Percentiles rank a stretch among this genome's conserved stretches.
Evolutionary conservation across 2,329 filamentous ascomycete genomes (phyloP).

Genomic region (Corniculantispora saksenae): DNA sequence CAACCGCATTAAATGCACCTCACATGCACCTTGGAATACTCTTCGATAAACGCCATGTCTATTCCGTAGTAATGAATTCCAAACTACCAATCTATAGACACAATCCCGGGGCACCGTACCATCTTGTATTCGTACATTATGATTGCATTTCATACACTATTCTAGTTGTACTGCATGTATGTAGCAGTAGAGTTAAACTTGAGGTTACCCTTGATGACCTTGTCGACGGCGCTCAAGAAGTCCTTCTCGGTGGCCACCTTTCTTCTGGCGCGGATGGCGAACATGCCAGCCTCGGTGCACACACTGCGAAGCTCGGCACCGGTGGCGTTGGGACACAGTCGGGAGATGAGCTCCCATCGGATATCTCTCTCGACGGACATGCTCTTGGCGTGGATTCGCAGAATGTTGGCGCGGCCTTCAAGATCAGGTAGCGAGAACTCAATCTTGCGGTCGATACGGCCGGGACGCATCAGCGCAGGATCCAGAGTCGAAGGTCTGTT

Average conservation of each 20-base stretch:
- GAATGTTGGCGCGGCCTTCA: slow-evolving; percentile 94
- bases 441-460: slow-evolving; percentile 97
- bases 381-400: slow-evolving; percentile 97
- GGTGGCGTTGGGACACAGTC: slow-evolving; percentile 94
- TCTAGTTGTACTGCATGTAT: slow-evolving; percentile 98
- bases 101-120: slow-evolving; percentile 26
- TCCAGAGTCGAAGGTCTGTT: slow-evolving; percentile 95
- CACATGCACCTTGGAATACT: no score
- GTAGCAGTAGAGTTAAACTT: slow-evolving; percentile 99
- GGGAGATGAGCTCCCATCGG: slow-evolving; percentile 96
- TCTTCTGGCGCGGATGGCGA: slow-evolving; percentile 87
- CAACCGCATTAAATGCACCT: not conserved
- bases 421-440: slow-evolving; percentile 97
- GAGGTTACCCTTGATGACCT: slow-evolving; percentile 98
- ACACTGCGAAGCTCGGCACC: slow-evolving; percentile 95
- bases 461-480: slow-evolving; percentile 94
- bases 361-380: slow-evolving; percentile 99
- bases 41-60: slow-evolving; percentile 8
- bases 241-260: slow-evolving; percentile 99
- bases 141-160: slow-evolving; percentile 28
- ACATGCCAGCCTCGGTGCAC: slow-evolving; percentile 98
- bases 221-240: slow-evolving; percentile 95
- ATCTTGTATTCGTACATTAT: slow-evolving; percentile 36
- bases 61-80: slow-evolving; percentile 1
- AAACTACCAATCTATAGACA: slow-evolving; percentile 9